Evolutionary conservation across 2,329 filamentous ascomycete species (phyloP).

Genomic region (Ceratocystiopsis sp.): DNA sequence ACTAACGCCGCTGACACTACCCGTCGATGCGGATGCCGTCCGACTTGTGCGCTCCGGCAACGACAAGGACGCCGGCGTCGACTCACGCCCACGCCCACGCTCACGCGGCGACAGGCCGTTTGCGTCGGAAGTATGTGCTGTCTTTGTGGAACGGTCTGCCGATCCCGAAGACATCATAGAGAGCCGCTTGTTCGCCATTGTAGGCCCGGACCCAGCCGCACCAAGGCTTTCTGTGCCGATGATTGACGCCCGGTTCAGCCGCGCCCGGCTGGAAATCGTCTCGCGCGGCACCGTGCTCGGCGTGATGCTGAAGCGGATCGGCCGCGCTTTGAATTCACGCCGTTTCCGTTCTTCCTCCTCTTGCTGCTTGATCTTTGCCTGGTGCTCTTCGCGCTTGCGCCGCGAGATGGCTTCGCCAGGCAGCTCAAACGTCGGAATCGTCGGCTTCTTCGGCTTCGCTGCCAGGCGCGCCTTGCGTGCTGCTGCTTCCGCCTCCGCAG

Average conservation of each 20-base stretch:
- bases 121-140: too few species aligned
- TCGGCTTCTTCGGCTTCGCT: slow-evolving; percentile 24
- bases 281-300: slow-evolving; percentile 32
- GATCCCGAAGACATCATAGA: slow-evolving; percentile 7
- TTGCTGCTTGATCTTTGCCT: slow-evolving; percentile 35
- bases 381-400: slow-evolving; percentile 36
- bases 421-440: slow-evolving; percentile 41
- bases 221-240: slow-evolving; percentile 1
- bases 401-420: slow-evolving; percentile 44
- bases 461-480: too few species aligned
- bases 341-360: slow-evolving; percentile 43
- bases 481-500: slow-evolving; percentile 10
- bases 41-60: slow-evolving; percentile 15
- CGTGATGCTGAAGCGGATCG: slow-evolving; percentile 28
- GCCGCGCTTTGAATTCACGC: slow-evolving; percentile 47
- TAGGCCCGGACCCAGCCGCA: neutral
- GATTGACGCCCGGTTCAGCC: slow-evolving; percentile 24
- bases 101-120: neutral
- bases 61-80: slow-evolving; percentile 16
- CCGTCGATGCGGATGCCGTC: slow-evolving; percentile 28
- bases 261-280: slow-evolving; percentile 38
- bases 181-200: slow-evolving; percentile 13
- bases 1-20: slow-evolving; percentile 10
- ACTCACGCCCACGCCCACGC: slow-evolving; percentile 12
- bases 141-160: neutral